phyloP scores from a whole-genome alignment of 2,329 filamentous ascomycete species.

The Epichloe glyceriae region DNA sequence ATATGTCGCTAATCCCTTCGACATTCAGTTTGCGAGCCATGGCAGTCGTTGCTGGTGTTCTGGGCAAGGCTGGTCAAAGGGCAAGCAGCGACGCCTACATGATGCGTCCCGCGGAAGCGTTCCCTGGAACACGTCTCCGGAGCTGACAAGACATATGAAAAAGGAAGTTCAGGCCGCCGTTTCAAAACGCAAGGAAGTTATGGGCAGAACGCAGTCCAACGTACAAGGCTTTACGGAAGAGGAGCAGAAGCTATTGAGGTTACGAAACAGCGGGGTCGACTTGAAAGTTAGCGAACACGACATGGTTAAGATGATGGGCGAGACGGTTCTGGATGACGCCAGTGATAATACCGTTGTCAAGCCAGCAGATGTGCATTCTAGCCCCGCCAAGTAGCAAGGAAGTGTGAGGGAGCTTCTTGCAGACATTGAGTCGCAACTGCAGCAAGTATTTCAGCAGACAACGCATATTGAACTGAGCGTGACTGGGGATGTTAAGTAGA shows the following conservation, averaged over 20 bases:
- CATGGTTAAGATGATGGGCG: constrained; percentile 21
- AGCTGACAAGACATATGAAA: constrained; percentile 28
- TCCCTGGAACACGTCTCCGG: constrained; percentile 43
- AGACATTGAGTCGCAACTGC: constrained; percentile 10
- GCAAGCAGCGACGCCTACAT: constrained; percentile 52
- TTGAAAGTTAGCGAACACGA: constrained; percentile 22
- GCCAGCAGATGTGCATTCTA: not conserved
- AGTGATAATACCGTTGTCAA: not conserved
- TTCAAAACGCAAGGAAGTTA: constrained; percentile 21
- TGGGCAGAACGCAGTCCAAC: constrained; percentile 23
- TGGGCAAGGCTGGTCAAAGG: constrained; percentile 75
- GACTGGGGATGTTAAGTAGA: not conserved
- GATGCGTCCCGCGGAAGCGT: constrained; percentile 49
- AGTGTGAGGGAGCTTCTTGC: constrained; percentile 3
- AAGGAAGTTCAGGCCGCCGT: constrained; percentile 18
- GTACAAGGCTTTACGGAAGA: constrained; percentile 25
- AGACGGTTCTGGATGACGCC: constrained; percentile 7
- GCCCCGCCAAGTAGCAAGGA: not conserved
- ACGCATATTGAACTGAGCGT: constrained; percentile 14
- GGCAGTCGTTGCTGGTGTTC: constrained; percentile 68
- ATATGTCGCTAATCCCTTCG: constrained; percentile 3
- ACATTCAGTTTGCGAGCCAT: constrained; percentile 59
- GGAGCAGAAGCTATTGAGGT: constrained; percentile 21
- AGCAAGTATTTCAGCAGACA: constrained; percentile 6
- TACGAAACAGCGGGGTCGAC: constrained; percentile 14